Evolutionary conservation across 352 stramenopile genomes (phyloP).

Genomic region (Peronospora tabacina): DNA sequence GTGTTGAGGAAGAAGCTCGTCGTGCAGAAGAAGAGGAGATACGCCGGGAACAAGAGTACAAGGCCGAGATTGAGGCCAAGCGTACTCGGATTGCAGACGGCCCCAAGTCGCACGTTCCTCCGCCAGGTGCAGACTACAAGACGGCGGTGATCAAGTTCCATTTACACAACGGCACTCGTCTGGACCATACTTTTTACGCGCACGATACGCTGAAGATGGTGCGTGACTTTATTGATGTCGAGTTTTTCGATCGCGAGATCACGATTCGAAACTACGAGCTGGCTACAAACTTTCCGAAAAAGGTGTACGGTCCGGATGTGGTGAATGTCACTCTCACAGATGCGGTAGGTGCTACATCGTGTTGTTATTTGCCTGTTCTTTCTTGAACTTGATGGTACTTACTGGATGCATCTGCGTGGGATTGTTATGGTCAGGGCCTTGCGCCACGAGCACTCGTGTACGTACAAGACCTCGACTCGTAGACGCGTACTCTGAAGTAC

Average conservation of each 20-base stretch:
- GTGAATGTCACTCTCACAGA: slow-evolving; percentile 57
- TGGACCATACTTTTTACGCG: slow-evolving; percentile 77
- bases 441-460: slow-evolving; percentile 69
- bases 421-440: slow-evolving; percentile 37
- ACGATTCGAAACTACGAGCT: slow-evolving; percentile 74
- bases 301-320: slow-evolving; percentile 54
- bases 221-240: slow-evolving; percentile 75
- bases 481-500: slow-evolving; percentile 7
- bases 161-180: slow-evolving; percentile 63
- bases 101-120: slow-evolving; percentile 42
- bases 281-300: slow-evolving; percentile 82
- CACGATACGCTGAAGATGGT: slow-evolving; percentile 71
- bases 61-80: slow-evolving; percentile 52
- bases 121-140: slow-evolving; percentile 49
- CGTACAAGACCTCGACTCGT: slow-evolving; percentile 81
- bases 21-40: slow-evolving; percentile 23
- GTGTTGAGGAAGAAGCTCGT: slow-evolving; percentile 22
- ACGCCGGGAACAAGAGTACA: slow-evolving; percentile 29
- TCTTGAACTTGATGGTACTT: slow-evolving; percentile 1
- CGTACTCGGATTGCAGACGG: slow-evolving; percentile 34
- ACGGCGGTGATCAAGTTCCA: slow-evolving; percentile 76
- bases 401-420: background rate
- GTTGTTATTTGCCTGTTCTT: background rate
- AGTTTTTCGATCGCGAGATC: slow-evolving; percentile 72
- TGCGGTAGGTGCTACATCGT: slow-evolving; percentile 35